Evolutionary conservation across 2,329 filamentous ascomycete genomes (phyloP).

Genomic region (Biscogniauxia mediterranea): DNA sequence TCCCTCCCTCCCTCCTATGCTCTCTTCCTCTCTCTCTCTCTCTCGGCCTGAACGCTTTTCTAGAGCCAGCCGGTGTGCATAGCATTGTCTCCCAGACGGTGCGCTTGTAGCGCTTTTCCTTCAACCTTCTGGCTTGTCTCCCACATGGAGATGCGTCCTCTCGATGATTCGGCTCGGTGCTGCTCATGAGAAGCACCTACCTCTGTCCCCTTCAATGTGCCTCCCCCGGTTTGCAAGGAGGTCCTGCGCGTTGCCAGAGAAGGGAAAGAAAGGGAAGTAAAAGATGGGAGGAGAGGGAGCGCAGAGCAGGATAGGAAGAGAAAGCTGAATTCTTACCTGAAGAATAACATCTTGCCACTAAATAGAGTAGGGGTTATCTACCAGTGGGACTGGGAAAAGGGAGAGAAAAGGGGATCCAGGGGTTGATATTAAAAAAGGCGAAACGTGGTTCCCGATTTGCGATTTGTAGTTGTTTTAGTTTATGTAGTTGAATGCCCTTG

Average conservation of each 20-base stretch:
- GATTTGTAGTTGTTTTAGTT: not conserved
- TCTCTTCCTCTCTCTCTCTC: too few relatives aligned
- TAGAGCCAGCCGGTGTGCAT: too few relatives aligned
- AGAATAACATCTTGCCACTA: constrained; percentile 19
- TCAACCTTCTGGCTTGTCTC: too few relatives aligned
- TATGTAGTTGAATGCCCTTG: not conserved
- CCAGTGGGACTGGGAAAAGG: not conserved
- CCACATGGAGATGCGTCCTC: too few relatives aligned
- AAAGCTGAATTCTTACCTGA: constrained; percentile 18
- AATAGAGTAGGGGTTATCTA: not conserved
- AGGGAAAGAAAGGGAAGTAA: not conserved
- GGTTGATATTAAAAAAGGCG: not conserved
- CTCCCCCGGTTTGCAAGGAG: not conserved
- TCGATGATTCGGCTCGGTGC: too few relatives aligned
- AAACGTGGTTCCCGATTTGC: not conserved
- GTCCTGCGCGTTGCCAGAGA: not conserved
- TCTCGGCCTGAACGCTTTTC: too few relatives aligned
- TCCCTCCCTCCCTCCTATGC: too few relatives aligned
- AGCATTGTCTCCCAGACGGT: too few relatives aligned
- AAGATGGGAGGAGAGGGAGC: too few relatives aligned
- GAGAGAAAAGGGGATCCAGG: not conserved
- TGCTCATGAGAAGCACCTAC: too few relatives aligned
- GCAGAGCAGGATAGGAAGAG: not conserved
- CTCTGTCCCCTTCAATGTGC: too few relatives aligned
- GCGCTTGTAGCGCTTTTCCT: too few relatives aligned